Evolutionary conservation across 768 basidiomycete genomes (phyloP), one percentile per base, ranked within the genome.

Genomic region (Strobilomyces echinocephalus): DNA sequence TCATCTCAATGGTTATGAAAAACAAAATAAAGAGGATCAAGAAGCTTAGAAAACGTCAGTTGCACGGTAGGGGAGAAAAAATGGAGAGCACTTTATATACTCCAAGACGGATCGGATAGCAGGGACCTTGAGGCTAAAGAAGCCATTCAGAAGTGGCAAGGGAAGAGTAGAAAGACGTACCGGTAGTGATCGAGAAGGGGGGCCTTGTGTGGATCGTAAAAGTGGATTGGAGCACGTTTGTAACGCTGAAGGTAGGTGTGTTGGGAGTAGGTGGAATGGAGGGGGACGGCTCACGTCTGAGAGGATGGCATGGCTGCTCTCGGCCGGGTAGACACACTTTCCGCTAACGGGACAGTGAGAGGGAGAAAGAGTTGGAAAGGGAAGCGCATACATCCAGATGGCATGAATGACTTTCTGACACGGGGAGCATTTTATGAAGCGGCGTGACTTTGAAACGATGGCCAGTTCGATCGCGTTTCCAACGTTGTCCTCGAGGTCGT

Each of bases 121-220:
- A 2, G 94, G 94, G 1, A 97, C 94, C 77, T 95, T 97, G 35
- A 97, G 79, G 14, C 90, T 91, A 36, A 11, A 45, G 43, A 35
- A 7, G 18, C 16, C 7, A 18, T 31, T 44, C 59, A 54, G 43
- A 51, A 31, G 33, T 16, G 20, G 10, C 4, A 8, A 14, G 14
- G 16, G 9, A 7, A 26, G n/a, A 30, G 26, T 28, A 43, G 24
- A 40, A 21, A 8, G 38, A 66, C 78, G 31, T 50, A 91, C 90
- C 95, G 84, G 64, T 97, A 97, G 70, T 97, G 94, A 65, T 97
- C 93, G 8, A 97, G 79, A n/a, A 97, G 69, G 16, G 94, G 91
- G 0, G 94, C 94, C 66, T 85, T 91, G 64, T 93, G 87, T 3
- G 94, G 94, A 65, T 97, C 92, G 68, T 97, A 97, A 61, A 95